A percentile compares a stretch with the other conserved stretches of the same genome.
These are phyloP conservation scores for Coffea humblotiana DNA, from an alignment of 305 asterid genomes.

Conservation along the genomic window DNA sequence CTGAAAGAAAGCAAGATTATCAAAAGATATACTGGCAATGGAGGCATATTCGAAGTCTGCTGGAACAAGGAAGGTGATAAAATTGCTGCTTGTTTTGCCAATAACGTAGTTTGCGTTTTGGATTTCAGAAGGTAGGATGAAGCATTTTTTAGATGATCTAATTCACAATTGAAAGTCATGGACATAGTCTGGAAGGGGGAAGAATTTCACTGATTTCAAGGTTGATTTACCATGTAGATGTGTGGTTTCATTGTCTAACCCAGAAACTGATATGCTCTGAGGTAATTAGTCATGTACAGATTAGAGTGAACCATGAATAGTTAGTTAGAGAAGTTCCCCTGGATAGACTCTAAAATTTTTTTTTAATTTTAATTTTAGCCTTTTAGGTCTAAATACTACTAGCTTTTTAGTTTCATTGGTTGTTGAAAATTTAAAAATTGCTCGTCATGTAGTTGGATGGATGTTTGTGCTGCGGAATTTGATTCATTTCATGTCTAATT, in stretches of 20 bases:
- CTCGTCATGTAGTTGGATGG: not conserved
- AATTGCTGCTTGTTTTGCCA: constrained; percentile 31
- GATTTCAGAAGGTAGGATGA: constrained; percentile 30
- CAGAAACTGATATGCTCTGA: not conserved
- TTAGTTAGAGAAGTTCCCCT: not conserved
- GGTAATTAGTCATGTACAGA: not conserved
- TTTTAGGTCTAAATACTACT: not conserved
- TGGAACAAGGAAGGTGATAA: constrained; percentile 35
- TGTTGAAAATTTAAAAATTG: too few relatives aligned
- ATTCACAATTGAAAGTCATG: not conserved
- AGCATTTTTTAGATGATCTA: not conserved
- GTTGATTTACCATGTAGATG: not conserved
- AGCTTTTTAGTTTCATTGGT: too few relatives aligned
- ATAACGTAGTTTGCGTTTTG: constrained; percentile 25
- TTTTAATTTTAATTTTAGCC: not conserved
- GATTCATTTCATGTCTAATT: not conserved
- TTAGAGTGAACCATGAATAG: not conserved
- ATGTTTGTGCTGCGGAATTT: not conserved
- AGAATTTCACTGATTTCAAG: not conserved
- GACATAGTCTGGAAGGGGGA: not conserved
- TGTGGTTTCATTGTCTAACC: constrained; percentile 3
- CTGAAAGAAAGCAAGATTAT: constrained; percentile 28
- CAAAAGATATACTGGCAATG: constrained; percentile 28
- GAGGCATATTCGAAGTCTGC: constrained; percentile 33
- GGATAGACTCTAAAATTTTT: not conserved